phyloP scores from a whole-genome alignment of 2,329 filamentous ascomycete genomes.

The Leptographium flavum region DNA sequence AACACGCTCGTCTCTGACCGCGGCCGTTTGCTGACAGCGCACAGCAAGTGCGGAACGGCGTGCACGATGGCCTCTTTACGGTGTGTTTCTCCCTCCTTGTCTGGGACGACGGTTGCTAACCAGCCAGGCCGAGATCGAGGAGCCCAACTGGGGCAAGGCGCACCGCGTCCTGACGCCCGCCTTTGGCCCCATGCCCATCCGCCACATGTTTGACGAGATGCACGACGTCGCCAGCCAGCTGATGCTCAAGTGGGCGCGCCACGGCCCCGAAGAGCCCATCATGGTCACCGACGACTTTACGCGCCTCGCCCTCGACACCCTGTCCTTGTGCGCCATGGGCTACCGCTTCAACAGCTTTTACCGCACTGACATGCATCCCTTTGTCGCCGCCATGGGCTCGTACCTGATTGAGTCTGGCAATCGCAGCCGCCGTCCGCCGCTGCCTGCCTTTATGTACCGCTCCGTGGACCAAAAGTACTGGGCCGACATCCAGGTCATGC shows the following conservation, averaged over 20 bases:
- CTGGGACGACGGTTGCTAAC: background rate
- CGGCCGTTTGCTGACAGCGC: background rate
- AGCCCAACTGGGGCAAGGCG: conserved; percentile 53
- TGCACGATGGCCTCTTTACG: conserved; percentile 54
- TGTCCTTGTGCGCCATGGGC: conserved; percentile 58
- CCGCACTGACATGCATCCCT: conserved; percentile 51
- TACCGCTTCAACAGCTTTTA: conserved; percentile 67
- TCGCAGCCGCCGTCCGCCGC: conserved; percentile 27
- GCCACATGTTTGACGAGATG: conserved; percentile 56
- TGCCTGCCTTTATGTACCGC: conserved; percentile 35
- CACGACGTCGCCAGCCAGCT: conserved; percentile 52
- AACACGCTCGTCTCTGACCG: background rate
- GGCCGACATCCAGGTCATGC: conserved; percentile 39
- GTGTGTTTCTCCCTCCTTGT: conserved; percentile 16
- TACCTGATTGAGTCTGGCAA: conserved; percentile 43
- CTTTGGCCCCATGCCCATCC: conserved; percentile 54
- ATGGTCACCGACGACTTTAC: conserved; percentile 54
- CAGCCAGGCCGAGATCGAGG: conserved; percentile 25
- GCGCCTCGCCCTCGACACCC: conserved; percentile 56
- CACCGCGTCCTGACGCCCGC: conserved; percentile 51
- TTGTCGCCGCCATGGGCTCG: conserved; percentile 52
- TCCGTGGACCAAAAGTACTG: conserved; percentile 34
- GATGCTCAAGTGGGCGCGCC: conserved; percentile 52
- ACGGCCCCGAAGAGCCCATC: conserved; percentile 43
- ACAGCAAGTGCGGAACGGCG: conserved; percentile 41